Conservation (phyloP, 805 yeast genomes). For the Zygoascus biomembranicola region DNA sequence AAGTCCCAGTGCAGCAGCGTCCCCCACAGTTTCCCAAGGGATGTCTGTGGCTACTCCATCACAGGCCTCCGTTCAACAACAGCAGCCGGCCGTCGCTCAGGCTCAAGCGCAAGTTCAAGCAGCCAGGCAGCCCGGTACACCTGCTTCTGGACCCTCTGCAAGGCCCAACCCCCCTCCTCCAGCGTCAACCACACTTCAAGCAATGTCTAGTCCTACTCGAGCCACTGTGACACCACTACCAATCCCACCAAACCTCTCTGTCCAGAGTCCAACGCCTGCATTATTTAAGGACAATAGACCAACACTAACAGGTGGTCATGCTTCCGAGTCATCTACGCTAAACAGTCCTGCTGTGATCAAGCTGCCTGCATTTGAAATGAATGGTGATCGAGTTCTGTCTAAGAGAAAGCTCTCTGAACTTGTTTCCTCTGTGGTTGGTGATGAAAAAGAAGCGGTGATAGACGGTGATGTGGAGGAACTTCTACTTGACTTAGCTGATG, state of each 20-base stretch:
- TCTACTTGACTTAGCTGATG: constrained; percentile 87
- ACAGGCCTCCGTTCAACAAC: constrained; percentile 6
- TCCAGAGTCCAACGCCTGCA: constrained; percentile 59
- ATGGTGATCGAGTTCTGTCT: constrained; percentile 60
- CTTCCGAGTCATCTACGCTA: constrained; percentile 59
- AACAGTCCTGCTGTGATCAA: constrained; percentile 68
- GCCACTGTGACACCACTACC: constrained; percentile 24
- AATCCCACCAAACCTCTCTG: constrained; percentile 60
- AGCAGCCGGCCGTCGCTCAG: constrained; percentile 3
- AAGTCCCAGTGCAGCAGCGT: not conserved
- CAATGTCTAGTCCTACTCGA: constrained; percentile 27
- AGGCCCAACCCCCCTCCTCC: constrained; percentile 22
- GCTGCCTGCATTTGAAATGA: constrained; percentile 76
- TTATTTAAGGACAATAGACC: constrained; percentile 67
- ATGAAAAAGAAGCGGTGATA: constrained; percentile 80
- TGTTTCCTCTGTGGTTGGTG: constrained; percentile 58
- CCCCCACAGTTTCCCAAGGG: not conserved
- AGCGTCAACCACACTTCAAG: constrained; percentile 25
- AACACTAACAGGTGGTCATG: constrained; percentile 75
- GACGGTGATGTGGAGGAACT: constrained; percentile 94
- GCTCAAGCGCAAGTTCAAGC: constrained; percentile 2
- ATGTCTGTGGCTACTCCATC: not conserved
- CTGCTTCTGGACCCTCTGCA: constrained; percentile 21
- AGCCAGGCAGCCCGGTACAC: not conserved
- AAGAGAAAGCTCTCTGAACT: constrained; percentile 85